phyloP scores from a whole-genome alignment of 1,139 yeast species.

The Scheffersomyces stambukii region DNA sequence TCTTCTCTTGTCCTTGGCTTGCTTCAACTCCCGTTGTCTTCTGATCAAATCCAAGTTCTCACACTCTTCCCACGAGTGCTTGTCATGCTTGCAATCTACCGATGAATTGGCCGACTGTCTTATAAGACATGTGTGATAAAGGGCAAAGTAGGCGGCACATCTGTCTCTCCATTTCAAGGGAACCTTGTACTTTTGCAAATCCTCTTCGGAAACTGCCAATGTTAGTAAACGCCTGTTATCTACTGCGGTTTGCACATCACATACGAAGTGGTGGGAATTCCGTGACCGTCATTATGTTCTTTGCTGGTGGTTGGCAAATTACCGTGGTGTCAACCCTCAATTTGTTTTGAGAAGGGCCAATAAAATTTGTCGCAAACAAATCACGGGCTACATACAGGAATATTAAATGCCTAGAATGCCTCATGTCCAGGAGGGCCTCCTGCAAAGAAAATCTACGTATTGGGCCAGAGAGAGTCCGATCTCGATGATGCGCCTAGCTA shows the following conservation, averaged over 20 bases:
- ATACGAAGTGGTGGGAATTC: slow-evolving; percentile 52
- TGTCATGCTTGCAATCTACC: slow-evolving; percentile 68
- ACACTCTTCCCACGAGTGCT: slow-evolving; percentile 84
- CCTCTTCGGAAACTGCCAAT: slow-evolving; percentile 67
- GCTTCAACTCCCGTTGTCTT: slow-evolving; percentile 70
- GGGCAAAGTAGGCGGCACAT: slow-evolving; percentile 75
- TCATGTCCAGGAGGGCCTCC: too few relatives aligned
- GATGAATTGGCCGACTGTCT: slow-evolving; percentile 46
- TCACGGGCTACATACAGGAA: slow-evolving; percentile 11
- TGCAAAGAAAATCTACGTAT: too few relatives aligned
- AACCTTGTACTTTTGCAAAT: slow-evolving; percentile 75
- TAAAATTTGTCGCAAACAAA: slow-evolving; percentile 12
- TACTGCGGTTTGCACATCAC: slow-evolving; percentile 14
- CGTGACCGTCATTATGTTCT: slow-evolving; percentile 35
- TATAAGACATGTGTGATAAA: slow-evolving; percentile 44
- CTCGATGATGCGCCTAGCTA: too few relatives aligned
- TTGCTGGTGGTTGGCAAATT: slow-evolving; percentile 1
- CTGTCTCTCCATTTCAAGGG: slow-evolving; percentile 84
- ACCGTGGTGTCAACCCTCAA: too few relatives aligned
- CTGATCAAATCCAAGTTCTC: slow-evolving; percentile 79
- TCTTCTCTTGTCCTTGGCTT: slow-evolving; percentile 41
- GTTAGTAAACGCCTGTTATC: slow-evolving; percentile 4
- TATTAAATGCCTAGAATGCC: background rate
- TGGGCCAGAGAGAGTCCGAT: too few relatives aligned
- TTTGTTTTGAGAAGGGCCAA: too few relatives aligned